Evolutionary conservation across 257 asterid species (phyloP), one percentile per base, ranked within the genome.

Genomic region (Solanum appendiculatum): DNA sequence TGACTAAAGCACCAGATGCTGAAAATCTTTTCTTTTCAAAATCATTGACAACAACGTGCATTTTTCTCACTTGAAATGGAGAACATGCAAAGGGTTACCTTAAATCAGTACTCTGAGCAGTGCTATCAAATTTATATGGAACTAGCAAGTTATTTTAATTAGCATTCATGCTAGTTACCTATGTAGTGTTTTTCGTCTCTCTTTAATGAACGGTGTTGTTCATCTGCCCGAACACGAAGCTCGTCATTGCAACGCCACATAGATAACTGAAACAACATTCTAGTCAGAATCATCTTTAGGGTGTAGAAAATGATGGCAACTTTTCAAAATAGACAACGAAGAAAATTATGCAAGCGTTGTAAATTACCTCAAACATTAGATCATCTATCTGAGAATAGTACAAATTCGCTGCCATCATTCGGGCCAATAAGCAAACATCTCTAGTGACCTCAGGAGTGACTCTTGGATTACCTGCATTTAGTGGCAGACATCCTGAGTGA

Each of bases 361-460:
- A 86, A 33, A 40, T 13, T 89, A 96, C 99, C 99, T 95, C 98
- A 92, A 95, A 96, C 99, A 96, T 95, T 84, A 96, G 95, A 82
- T 96, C 99, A 92, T 96, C 99, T 13, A 96, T 96, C 90, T 92
- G 97, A 86, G 99, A 95, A 87, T 92, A 96, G 93, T 95, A 95
- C 88, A 96, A 89, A 90, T 92, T 92, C 77, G 94, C 92, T 86
- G 94, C 94, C 94, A 92, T 92, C 93, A 92, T 88, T 88, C 94
- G 89, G 54, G 94, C 94, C 91, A 92, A 78, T 63, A 92, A 86
- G 86, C 94, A 92, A 60, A 92, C 94, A 83, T 92, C 94, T 86
- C 94, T 89, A 12, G 94, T 92, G 51, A 92, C 94, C 86, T 92
- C 94, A 11, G 94, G 94, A 69, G 94, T 92, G 20, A 92, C 94